Conservation (phyloP, 768 basidiomycete species). For the Rhizopogon rudus region DNA sequence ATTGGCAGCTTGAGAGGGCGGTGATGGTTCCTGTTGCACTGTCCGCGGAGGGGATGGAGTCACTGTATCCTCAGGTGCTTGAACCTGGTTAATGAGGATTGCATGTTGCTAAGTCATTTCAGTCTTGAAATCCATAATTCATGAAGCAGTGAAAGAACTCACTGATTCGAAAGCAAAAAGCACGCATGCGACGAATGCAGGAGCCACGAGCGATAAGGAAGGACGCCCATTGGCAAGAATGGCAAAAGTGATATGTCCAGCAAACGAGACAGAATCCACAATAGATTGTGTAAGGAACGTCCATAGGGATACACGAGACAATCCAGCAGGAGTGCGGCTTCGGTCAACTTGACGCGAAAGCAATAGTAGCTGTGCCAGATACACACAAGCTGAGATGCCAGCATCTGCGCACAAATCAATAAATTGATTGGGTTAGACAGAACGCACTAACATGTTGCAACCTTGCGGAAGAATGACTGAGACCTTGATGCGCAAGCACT, state of each 20-base stretch:
- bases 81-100: conserved; percentile 75
- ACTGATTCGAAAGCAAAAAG: conserved; percentile 83
- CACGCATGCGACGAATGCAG: conserved; percentile 78
- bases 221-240: conserved; percentile 80
- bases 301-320: conserved; percentile 80
- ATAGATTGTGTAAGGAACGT: conserved; percentile 75
- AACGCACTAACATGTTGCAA: conserved; percentile 51
- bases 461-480: conserved; percentile 67
- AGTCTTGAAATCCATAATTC: not conserved
- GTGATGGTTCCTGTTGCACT: conserved; percentile 3
- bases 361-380: conserved; percentile 61
- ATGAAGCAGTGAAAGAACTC: conserved; percentile 19
- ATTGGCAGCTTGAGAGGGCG: conserved; percentile 9
- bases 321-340: conserved; percentile 72
- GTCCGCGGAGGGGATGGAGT: conserved; percentile 23
- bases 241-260: conserved; percentile 84
- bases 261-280: conserved; percentile 81
- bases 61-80: conserved; percentile 63
- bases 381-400: conserved; percentile 58
- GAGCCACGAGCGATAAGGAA: conserved; percentile 76
- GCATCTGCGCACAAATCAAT: conserved; percentile 49
- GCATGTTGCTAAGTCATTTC: conserved; percentile 65
- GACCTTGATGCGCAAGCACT: conserved; percentile 31
- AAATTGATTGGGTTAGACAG: not conserved
- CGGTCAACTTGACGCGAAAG: conserved; percentile 70